Conservation (phyloP, 257 asterid genomes). For the Asclepias syriaca region DNA sequence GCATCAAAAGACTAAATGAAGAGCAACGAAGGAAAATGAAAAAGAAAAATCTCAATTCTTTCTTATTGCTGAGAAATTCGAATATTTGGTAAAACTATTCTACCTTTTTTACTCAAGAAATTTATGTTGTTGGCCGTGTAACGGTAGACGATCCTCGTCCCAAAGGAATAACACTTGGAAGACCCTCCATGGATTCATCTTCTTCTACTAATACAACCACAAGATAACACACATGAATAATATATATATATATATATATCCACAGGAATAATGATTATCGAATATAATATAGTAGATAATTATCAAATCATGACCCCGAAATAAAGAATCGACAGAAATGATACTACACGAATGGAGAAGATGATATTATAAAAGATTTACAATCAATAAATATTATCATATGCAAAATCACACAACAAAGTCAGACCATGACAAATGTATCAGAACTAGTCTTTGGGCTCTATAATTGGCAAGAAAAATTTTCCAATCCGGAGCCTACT, state of each 20-base stretch:
- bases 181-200: slow-evolving; percentile 53
- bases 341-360: neutral
- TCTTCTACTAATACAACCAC: slow-evolving; percentile 48
- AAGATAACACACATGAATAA: slow-evolving; percentile 12
- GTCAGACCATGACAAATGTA: neutral
- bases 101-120: slow-evolving; percentile 10
- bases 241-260: neutral
- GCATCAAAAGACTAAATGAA: neutral
- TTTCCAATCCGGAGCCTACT: neutral
- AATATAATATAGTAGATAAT: neutral
- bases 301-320: neutral
- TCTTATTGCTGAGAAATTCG: neutral
- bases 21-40: neutral
- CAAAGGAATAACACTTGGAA: slow-evolving; percentile 59
- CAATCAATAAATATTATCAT: neutral
- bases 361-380: neutral
- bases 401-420: neutral
- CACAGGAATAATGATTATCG: neutral
- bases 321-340: neutral
- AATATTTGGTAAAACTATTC: neutral
- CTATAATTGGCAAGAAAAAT: neutral
- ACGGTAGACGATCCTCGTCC: slow-evolving; percentile 95
- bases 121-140: slow-evolving; percentile 90
- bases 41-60: neutral
- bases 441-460: neutral